These are phyloP conservation scores for Puya raimondii DNA, from an alignment of 176 grass and related monocot species.

Conservation along the genomic window DNA sequence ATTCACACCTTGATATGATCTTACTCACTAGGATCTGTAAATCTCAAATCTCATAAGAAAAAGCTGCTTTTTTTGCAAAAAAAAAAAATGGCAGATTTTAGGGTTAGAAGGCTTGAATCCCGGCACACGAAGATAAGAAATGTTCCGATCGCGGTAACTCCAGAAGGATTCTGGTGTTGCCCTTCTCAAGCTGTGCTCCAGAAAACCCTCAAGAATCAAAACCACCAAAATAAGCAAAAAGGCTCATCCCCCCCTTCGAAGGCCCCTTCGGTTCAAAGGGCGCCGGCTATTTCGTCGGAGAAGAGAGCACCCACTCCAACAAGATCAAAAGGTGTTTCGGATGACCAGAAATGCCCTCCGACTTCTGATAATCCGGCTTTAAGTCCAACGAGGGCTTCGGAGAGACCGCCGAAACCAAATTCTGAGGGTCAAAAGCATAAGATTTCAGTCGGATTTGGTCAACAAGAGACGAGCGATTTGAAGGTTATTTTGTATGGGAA, in stretches of 20 bases:
- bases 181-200: constrained; percentile 65
- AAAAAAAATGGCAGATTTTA: constrained; percentile 53
- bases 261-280: constrained; percentile 46
- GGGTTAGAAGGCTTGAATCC: constrained; percentile 39
- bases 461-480: constrained; percentile 57
- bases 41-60: not conserved
- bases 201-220: constrained; percentile 43
- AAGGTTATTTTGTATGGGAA: constrained; percentile 63
- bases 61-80: not conserved
- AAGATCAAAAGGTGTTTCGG: constrained; percentile 34
- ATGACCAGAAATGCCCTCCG: constrained; percentile 19
- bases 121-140: constrained; percentile 45
- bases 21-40: not conserved
- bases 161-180: constrained; percentile 86
- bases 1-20: not conserved
- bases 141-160: constrained; percentile 70
- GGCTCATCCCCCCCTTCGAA: constrained; percentile 55
- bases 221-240: constrained; percentile 41
- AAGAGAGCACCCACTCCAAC: constrained; percentile 35
- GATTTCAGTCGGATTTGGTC: constrained; percentile 79
- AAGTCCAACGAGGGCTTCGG: constrained; percentile 31
- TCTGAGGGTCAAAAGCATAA: constrained; percentile 27
- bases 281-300: constrained; percentile 27
- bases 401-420: constrained; percentile 36
- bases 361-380: constrained; percentile 14